These are phyloP conservation scores for Piper longum DNA, from an alignment of 164 flowering plant species.

Conservation along the genomic window DNA sequence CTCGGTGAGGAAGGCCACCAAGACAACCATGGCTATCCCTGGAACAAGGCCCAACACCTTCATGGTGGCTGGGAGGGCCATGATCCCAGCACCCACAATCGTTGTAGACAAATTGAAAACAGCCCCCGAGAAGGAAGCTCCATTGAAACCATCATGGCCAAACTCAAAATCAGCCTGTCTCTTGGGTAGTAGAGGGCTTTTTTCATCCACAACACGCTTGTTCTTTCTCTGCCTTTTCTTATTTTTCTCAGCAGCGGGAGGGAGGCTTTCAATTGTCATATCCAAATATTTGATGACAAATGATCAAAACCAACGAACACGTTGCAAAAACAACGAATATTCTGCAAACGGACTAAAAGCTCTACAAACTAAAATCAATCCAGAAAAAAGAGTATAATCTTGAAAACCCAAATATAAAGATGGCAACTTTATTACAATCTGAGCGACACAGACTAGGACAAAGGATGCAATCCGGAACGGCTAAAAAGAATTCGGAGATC, in stretches of 20 bases:
- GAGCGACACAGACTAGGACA: too few relatives aligned
- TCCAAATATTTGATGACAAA: background rate
- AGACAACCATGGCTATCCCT: slow-evolving; percentile 55
- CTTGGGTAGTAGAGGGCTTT: slow-evolving; percentile 63
- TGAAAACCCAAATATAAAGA: too few relatives aligned
- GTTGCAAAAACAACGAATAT: too few relatives aligned
- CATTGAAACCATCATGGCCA: slow-evolving; percentile 66
- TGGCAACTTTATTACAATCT: too few relatives aligned
- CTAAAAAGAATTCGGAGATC: too few relatives aligned
- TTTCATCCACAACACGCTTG: slow-evolving; percentile 41
- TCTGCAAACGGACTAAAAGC: background rate
- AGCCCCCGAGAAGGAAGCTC: slow-evolving; percentile 81
- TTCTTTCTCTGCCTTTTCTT: slow-evolving; percentile 14
- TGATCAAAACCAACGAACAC: background rate
- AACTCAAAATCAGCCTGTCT: slow-evolving; percentile 24
- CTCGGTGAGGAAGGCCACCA: slow-evolving; percentile 67
- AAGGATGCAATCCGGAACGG: too few relatives aligned
- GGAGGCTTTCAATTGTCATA: slow-evolving; percentile 39
- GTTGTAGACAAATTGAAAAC: slow-evolving; percentile 85
- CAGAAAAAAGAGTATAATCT: too few relatives aligned
- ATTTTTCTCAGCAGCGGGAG: slow-evolving; percentile 27
- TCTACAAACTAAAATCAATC: background rate
- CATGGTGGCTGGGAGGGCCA: slow-evolving; percentile 94
- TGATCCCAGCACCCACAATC: slow-evolving; percentile 88
- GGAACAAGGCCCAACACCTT: slow-evolving; percentile 68